These are phyloP conservation scores for Suhomyces ambrosiae DNA, from an alignment of 1,139 yeast species.

Conservation along the genomic window DNA sequence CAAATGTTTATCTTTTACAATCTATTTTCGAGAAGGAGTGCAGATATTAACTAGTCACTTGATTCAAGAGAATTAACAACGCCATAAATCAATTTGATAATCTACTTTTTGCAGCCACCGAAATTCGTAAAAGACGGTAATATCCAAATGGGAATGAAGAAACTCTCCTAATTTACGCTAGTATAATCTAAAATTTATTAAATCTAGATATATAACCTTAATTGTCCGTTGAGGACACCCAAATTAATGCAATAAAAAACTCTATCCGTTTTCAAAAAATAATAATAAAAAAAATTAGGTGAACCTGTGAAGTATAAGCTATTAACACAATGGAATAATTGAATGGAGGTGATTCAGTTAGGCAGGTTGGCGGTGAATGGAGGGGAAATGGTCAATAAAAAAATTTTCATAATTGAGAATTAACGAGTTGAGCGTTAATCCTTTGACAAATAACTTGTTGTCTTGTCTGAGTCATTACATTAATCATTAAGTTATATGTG, in stretches of 20 bases:
- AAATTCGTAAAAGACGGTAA: no score
- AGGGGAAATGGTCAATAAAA: slow-evolving; percentile 5
- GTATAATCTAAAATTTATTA: slow-evolving; percentile 6
- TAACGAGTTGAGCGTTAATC: slow-evolving; percentile 60
- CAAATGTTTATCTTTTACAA: no score
- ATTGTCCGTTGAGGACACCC: slow-evolving; percentile 60
- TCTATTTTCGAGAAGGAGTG: no score
- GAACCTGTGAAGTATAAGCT: slow-evolving; percentile 9
- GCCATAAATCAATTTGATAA: no score
- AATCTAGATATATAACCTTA: slow-evolving; percentile 23
- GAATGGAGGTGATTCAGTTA: slow-evolving; percentile 7
- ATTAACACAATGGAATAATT: slow-evolving; percentile 10
- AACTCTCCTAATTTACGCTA: background rate
- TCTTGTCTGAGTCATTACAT: slow-evolving; percentile 45
- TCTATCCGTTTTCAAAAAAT: slow-evolving; percentile 36
- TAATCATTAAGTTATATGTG: slow-evolving; percentile 38
- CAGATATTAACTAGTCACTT: no score
- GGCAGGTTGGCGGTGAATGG: slow-evolving; percentile 9
- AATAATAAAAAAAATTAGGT: slow-evolving; percentile 15
- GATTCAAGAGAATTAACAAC: no score
- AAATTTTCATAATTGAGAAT: slow-evolving; percentile 19
- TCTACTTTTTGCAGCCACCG: no score
- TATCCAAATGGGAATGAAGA: no score
- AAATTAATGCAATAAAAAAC: slow-evolving; percentile 51
- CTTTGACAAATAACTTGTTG: slow-evolving; percentile 11